Base-by-base conservation (phyloP, 306 rosid genomes). In the Glycine tomentella region DNA sequence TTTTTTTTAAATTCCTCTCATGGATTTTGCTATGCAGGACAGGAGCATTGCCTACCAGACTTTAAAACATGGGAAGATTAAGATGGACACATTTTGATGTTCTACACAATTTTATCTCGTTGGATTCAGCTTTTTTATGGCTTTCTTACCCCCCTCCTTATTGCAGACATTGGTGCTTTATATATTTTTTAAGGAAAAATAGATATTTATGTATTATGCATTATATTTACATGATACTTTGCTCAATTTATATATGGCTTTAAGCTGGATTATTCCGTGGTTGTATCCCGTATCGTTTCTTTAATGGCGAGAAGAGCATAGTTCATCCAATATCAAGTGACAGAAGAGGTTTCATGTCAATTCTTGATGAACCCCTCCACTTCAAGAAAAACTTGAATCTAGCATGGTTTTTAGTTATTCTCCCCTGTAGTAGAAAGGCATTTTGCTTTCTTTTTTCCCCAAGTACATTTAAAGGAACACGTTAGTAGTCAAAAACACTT, bases 1-100 rank as follows among this genome's bases (percentile, higher is more conserved):
- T 42, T 36, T n/a, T n/a, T n/a, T 59, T 16, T 51, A 59, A 56
- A 48, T 51, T 44, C 66, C 31, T 80, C 45, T 70, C 8, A 48
- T 76, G 45, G 63, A 72, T 72, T 31, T 66, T 85, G 52, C 75
- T 49, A 53, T 82, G 81, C 77, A 86, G 90, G 87, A 75, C 72
- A 76, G 72, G 75, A 78, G 25, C 69, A 58, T 25, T 25, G 31
- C 31, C 31, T 25, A 25, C 31, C 31, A 25, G 31, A 25, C 31
- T 69, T 71, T 65, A 76, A 50, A 77, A 76, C 38, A 49, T 78
- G 64, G 69, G 84, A 63, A 72, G 87, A 80, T 86, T 78, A 65
- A 61, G 80, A 84, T 65, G 78, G 72, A 78, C 80, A 36, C 69
- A 57, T 80, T 69, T 72, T 77, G 80, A 80, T 76, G 77, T 77